Evolutionary conservation across 2,329 filamentous ascomycete genomes (phyloP).

Genomic region (Fusarium miscanthi): DNA sequence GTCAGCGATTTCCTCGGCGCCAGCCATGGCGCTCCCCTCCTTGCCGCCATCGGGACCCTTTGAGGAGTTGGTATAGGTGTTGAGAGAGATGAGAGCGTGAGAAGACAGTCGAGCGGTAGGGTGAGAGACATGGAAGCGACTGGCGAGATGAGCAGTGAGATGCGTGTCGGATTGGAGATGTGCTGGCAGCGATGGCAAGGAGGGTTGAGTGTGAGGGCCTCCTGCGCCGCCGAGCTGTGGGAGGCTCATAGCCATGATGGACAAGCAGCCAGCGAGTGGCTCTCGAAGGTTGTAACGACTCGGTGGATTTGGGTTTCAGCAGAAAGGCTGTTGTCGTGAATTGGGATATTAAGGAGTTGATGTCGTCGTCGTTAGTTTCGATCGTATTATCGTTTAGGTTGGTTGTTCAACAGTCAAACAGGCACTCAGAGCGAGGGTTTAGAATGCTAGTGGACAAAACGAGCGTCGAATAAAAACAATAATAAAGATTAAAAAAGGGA

Average conservation of each 20-base stretch:
- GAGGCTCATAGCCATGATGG: slow-evolving; percentile 70
- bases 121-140: slow-evolving; percentile 89
- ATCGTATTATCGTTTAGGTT: slow-evolving; percentile 7
- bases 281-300: slow-evolving; percentile 29
- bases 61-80: slow-evolving; percentile 91
- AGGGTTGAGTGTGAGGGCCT: slow-evolving; percentile 82
- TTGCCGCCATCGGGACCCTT: slow-evolving; percentile 91
- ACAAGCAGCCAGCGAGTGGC: slow-evolving; percentile 49
- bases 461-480: slow-evolving; percentile 41
- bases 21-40: slow-evolving; percentile 91
- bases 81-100: slow-evolving; percentile 89
- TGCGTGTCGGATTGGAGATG: slow-evolving; percentile 84
- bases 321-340: background rate
- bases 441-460: slow-evolving; percentile 39
- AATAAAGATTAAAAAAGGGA: slow-evolving; percentile 18
- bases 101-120: slow-evolving; percentile 91
- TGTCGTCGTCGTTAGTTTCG: slow-evolving; percentile 13
- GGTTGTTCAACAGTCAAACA: slow-evolving; percentile 18
- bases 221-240: slow-evolving; percentile 62
- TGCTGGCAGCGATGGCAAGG: slow-evolving; percentile 86
- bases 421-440: slow-evolving; percentile 41
- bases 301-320: slow-evolving; percentile 19
- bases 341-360: slow-evolving; percentile 10
- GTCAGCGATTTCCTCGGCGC: slow-evolving; percentile 90
- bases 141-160: slow-evolving; percentile 83